These are phyloP conservation scores for Ligustrum vulgare DNA, from an alignment of 257 asterid species.

Conservation along the genomic window DNA sequence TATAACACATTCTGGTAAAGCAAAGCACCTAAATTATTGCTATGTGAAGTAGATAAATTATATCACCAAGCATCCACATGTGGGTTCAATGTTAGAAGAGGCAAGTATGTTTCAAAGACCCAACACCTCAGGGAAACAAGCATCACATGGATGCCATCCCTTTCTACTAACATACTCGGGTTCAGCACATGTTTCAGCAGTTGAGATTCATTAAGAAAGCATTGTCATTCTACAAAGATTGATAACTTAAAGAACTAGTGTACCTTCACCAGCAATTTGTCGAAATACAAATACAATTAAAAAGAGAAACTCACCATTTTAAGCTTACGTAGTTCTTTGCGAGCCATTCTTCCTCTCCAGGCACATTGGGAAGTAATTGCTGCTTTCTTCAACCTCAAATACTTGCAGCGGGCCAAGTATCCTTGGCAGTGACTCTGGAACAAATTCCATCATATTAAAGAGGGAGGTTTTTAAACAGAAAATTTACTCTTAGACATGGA, in stretches of 20 bases:
- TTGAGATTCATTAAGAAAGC: background rate
- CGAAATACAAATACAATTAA: background rate
- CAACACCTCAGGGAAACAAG: conserved; percentile 3
- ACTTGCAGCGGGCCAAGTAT: conserved; percentile 34
- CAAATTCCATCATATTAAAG: conserved; percentile 10
- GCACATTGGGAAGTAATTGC: conserved; percentile 58
- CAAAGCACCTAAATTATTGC: background rate
- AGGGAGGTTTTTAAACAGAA: conserved; percentile 13
- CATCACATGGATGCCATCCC: background rate
- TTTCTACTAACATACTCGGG: conserved; percentile 10
- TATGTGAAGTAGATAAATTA: background rate
- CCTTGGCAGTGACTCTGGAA: conserved; percentile 56
- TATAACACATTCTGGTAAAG: background rate
- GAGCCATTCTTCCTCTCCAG: conserved; percentile 58
- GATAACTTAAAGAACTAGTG: conserved; percentile 11
- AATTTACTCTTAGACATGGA: conserved; percentile 15
- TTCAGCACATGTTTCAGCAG: conserved; percentile 3
- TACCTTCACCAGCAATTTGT: conserved; percentile 1
- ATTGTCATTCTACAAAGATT: background rate
- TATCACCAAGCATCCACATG: background rate
- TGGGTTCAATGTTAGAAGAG: background rate
- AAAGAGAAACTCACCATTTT: conserved; percentile 48
- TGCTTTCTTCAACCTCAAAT: conserved; percentile 53
- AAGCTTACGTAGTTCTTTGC: conserved; percentile 55
- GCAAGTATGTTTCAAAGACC: background rate